Evolutionary conservation across 345 rosid species (phyloP), one percentile per base, ranked within the genome.

Genomic region (Populus davidiana): DNA sequence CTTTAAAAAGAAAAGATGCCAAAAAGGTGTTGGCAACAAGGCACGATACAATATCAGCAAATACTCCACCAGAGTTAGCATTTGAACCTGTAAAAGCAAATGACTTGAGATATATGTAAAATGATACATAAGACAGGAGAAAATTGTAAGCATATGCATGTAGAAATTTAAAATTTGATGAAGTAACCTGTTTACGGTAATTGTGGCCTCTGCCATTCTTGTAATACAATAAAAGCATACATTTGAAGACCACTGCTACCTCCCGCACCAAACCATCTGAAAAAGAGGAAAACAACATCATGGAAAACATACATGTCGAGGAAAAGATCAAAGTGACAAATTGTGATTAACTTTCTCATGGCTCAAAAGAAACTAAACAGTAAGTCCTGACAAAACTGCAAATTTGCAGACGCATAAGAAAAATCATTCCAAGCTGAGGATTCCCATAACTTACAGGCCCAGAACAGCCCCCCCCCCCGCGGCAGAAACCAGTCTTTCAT

Each of bases 1-100:
- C 88, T 90, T 91, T 78, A 91, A 83, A 82, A 94, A 94, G 87
- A 91, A 94, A 63, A 94, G 93, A 78, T 92, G 92, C 96, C 96
- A 94, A 64, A 91, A 94, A 36, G 98, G 97, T 41, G 97, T 88
- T 70, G 98, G 96, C 78, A 94, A 79, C 79, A 94, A 84, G 18
- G 96, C 84, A 79, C 91, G 98, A 82, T 91, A 94, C 77, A 92
- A 72, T 71, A 92, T 87, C 86, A 92, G 80, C 17, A 84, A 66
- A 79, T 90, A 89, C 77, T 94, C 98, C 17, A 94, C 89, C 73
- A 94, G 78, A 64, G 98, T 94, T 64, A 92, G 88, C 85, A 94
- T 86, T 81, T 94, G 94, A 75, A 93, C 97, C 94, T 94, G 86
- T 61, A 88, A 77, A 72, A 62, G 35, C 63, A 75, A 13, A 70